Evolutionary conservation across 305 asterid genomes (phyloP).

Genomic region (Fraxinus baroniana): DNA sequence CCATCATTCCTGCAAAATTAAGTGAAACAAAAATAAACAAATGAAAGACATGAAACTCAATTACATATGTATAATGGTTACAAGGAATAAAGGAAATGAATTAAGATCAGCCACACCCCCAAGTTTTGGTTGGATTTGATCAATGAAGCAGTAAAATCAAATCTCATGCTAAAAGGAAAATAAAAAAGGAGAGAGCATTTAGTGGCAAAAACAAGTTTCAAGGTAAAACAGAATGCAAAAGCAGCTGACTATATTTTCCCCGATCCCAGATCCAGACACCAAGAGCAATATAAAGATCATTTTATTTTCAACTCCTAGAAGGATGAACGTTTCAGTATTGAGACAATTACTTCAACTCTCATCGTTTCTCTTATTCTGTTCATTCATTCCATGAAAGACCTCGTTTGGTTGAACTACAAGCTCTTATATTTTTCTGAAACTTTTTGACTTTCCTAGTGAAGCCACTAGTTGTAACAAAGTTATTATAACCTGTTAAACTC

Average conservation of each 20-base stretch:
- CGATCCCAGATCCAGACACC: slow-evolving; percentile 7
- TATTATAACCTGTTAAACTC: not conserved
- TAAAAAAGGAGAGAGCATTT: slow-evolving; percentile 12
- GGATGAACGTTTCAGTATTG: not conserved
- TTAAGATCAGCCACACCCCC: slow-evolving; percentile 13
- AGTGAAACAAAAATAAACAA: slow-evolving; percentile 22
- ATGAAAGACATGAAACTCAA: slow-evolving; percentile 28
- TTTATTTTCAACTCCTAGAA: not conserved
- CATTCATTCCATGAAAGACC: slow-evolving; percentile 14
- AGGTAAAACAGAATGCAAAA: slow-evolving; percentile 14
- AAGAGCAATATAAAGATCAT: not conserved
- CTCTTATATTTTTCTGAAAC: slow-evolving; percentile 4
- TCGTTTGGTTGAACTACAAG: not conserved
- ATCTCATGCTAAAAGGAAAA: not conserved
- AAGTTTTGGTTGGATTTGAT: slow-evolving; percentile 2
- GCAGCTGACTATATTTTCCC: not conserved
- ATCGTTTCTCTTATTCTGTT: slow-evolving; percentile 13
- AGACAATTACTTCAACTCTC: not conserved
- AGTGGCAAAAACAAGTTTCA: not conserved
- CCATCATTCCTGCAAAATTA: slow-evolving; percentile 88
- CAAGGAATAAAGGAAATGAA: slow-evolving; percentile 13
- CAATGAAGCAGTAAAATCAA: slow-evolving; percentile 14
- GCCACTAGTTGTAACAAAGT: not conserved
- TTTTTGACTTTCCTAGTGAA: not conserved
- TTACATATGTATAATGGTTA: slow-evolving; percentile 10